Percentiles rank a stretch among this genome's conserved stretches.
These are phyloP conservation scores for Stevia rebaudiana DNA, from an alignment of 140 eudicot species.

Conservation along the genomic window DNA sequence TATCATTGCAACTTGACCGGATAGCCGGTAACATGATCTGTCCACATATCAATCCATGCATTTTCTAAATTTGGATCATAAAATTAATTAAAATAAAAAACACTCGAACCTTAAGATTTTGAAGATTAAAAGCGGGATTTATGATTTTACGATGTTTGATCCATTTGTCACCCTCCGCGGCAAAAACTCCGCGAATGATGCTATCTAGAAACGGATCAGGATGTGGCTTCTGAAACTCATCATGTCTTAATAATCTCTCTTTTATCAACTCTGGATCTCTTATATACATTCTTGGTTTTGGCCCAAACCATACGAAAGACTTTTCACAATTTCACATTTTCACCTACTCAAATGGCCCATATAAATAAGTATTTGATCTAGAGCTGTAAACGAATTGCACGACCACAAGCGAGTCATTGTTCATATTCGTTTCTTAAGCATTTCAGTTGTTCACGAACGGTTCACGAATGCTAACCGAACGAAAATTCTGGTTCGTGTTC, in stretches of 20 bases:
- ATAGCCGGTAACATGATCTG: constrained; percentile 31
- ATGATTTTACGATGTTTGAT: constrained; percentile 29
- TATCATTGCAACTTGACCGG: constrained; percentile 23
- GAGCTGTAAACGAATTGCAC: too few species aligned
- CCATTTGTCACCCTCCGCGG: constrained; percentile 29
- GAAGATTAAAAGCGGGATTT: constrained; percentile 31
- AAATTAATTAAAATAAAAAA: too few species aligned
- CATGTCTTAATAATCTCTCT: constrained; percentile 17
- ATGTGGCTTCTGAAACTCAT: constrained; percentile 21
- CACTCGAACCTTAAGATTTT: constrained; percentile 21
- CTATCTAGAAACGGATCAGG: constrained; percentile 25
- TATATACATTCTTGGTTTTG: constrained; percentile 27
- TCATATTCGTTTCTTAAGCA: too few species aligned
- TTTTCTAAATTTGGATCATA: not conserved
- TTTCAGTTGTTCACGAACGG: too few species aligned
- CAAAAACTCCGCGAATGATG: constrained; percentile 19
- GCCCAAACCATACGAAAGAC: constrained; percentile 26
- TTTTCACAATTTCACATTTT: too few species aligned
- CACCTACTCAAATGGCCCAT: not conserved
- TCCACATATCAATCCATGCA: not conserved
- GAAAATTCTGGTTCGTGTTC: too few species aligned
- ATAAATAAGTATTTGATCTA: too few species aligned
- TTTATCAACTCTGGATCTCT: constrained; percentile 31
- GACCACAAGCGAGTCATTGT: too few species aligned
- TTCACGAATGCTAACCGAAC: too few species aligned